Base-by-base conservation (phyloP, 2,329 filamentous ascomycete genomes). In the Cadophora sp. region DNA sequence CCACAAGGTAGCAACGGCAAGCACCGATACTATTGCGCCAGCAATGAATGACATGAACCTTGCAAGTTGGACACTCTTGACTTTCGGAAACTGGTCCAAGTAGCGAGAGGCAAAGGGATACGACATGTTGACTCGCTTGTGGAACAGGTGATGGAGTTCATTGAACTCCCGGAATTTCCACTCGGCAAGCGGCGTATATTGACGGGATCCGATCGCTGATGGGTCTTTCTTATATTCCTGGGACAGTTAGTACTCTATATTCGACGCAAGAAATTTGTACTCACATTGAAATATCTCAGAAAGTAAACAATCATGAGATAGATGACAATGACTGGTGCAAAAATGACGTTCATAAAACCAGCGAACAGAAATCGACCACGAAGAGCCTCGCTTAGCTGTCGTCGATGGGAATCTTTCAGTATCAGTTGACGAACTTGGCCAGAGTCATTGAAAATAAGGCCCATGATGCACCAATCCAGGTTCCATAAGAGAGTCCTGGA, bases 121-220 rank as follows among this genome's bases (percentile, higher is more conserved):
- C 0, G 96, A 97, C 91, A 98, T 96, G 71, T 97, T 94, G 50
- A 95, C 83, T 22, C 96, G 89, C 71, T 95, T 92, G 68, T 94
- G 87, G 74, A 98, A 99, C 1, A 98, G 84, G 78, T 99, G 96
- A 65, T 91, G 91, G 0, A 99, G 84, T 78, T 99, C 96, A 75
- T 99, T 99, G 84, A 98, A 99, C 78, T 98, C 95, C 58, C 96
- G 90, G 70, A 99, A 97, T 75, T 97, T 98, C 96, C 96, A 99
- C 77, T 97, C 92, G 0, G 96, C 96, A 60, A 97, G 86, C 1
- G 94, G 92, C 0, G 95, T 98, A 77, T 97, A 99, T 71, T 94
- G 90, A 48, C 96, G 89, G 18, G 93, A 91, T n/a, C 92, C 91
- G 45, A 97, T 87, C 70, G 94, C 90, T 0, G 93, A 89, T 0